Evolutionary conservation across 2,329 filamentous ascomycete genomes (phyloP).

Genomic region (Xylaria sp.): DNA sequence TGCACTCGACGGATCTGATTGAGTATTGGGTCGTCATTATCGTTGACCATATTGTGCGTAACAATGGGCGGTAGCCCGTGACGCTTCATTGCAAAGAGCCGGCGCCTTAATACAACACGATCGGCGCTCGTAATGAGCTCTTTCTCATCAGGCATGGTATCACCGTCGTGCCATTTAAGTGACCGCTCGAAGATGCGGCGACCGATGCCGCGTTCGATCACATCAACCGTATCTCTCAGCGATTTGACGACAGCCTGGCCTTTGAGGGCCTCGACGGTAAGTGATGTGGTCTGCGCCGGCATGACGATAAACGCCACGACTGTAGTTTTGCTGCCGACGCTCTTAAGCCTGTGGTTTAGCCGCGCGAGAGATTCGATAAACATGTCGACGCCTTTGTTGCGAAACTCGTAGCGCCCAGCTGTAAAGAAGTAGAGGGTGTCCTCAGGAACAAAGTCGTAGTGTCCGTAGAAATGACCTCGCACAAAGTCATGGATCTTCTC

Average conservation of each 20-base stretch:
- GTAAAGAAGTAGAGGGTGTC: constrained; percentile 99
- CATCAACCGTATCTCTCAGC: constrained; percentile 88
- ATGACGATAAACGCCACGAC: constrained; percentile 99
- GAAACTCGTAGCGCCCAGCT: constrained; percentile 94
- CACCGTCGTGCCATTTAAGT: constrained; percentile 93
- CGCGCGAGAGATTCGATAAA: constrained; percentile 97
- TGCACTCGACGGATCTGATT: constrained; percentile 97
- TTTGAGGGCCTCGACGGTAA: constrained; percentile 95
- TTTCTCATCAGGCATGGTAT: constrained; percentile 94
- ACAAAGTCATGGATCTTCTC: constrained; percentile 99
- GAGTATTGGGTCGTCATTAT: constrained; percentile 89
- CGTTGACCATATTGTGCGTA: constrained; percentile 98
- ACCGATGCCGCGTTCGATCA: constrained; percentile 92
- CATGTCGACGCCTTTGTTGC: constrained; percentile 99
- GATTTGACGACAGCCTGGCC: constrained; percentile 98
- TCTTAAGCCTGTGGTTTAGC: constrained; percentile 92
- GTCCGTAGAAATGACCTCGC: constrained; percentile 96
- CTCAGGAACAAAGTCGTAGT: constrained; percentile 96
- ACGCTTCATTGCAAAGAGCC: constrained; percentile 97
- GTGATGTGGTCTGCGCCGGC: constrained; percentile 93
- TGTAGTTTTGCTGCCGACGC: constrained; percentile 85
- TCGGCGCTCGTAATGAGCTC: constrained; percentile 93
- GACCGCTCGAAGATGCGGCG: constrained; percentile 95
- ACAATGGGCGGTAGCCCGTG: constrained; percentile 91
- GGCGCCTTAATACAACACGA: constrained; percentile 87